Conservation (phyloP, 495 filamentous ascomycete species). For the Penicillium ucsense region DNA sequence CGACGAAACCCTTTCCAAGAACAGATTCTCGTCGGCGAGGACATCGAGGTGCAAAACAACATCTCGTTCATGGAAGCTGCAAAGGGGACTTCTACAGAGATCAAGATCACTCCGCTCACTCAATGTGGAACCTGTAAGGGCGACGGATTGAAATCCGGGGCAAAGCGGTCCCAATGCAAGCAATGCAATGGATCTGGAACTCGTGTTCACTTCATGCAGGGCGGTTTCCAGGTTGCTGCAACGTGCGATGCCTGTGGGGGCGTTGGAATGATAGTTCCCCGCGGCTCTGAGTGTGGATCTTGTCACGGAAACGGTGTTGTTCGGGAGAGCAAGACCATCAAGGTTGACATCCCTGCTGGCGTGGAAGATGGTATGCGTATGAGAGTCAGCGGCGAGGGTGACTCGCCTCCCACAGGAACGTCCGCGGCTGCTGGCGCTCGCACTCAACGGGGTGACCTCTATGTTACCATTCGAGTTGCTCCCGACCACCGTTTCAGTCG, state of each 20-base stretch:
- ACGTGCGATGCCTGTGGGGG: constrained; percentile 78
- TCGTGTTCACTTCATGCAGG: constrained; percentile 76
- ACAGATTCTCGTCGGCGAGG: constrained; percentile 73
- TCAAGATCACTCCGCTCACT: constrained; percentile 65
- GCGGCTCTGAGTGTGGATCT: constrained; percentile 64
- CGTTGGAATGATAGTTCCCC: constrained; percentile 58
- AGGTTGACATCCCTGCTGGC: constrained; percentile 83
- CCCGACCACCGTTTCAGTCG: constrained; percentile 80
- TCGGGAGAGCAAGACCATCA: constrained; percentile 67
- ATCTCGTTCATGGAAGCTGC: constrained; percentile 96
- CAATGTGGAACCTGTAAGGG: constrained; percentile 75
- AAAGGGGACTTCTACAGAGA: constrained; percentile 71
- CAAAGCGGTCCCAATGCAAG: constrained; percentile 60
- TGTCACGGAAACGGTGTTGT: constrained; percentile 74
- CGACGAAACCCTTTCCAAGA: constrained; percentile 57
- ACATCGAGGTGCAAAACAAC: constrained; percentile 86
- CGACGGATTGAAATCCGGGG: constrained; percentile 73
- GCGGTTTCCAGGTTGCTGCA: constrained; percentile 90
- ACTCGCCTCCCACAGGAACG: constrained; percentile 67
- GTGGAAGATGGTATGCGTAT: constrained; percentile 94
- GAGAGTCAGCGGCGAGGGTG: constrained; percentile 71
- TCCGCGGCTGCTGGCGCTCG: constrained; percentile 45
- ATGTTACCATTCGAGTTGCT: constrained; percentile 73
- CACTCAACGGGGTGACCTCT: constrained; percentile 70
- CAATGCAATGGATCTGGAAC: constrained; percentile 80